Evolutionary conservation across 768 basidiomycete genomes (phyloP), one percentile per base, ranked within the genome.

Genomic region (Galerina sulciceps): DNA sequence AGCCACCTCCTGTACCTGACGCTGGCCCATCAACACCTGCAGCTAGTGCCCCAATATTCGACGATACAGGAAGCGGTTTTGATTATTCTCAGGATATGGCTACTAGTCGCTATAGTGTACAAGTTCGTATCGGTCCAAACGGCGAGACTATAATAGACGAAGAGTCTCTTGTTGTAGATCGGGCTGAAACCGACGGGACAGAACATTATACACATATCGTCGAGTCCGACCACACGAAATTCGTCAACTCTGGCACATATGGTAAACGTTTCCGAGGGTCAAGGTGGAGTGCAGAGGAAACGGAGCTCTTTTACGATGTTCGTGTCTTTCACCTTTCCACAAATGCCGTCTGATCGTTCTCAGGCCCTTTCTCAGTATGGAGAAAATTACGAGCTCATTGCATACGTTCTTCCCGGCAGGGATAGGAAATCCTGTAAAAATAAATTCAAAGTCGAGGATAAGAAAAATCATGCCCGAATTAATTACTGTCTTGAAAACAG

Each of bases 371-470:
- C 87, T 3, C 93, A 94, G 69, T 94, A 93, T 64, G 93, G 93
- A 34, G 91, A 94, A 71, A 94, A 96, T 65, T 96, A 96, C 67
- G 94, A 96, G 70, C 82, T 96, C 41, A 94, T 96, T 60, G 91
- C 94, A 2, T 88, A 87, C 64, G 81, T 94, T 11, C 80, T 96
- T 17, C 92, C 93, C 38, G 88, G 89, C 15, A 88, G 94, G 14
- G 91, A 93, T 67, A 82, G 94, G 17, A 93, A 90, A 67, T 88
- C 94, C 23, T 94, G 95, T 72, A 94, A 93, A 74, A 90, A 92
- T 72, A 96, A 96, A 69, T 96, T 94, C 78, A 95, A 93, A 66
- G 81, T 87, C 0, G 95, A 96, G 71, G 94, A 95, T 70, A 91
- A 84, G 75, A 86, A 84, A 69, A 89, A 95, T 69, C 81, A 86